Percentiles rank a stretch among this genome's conserved stretches.
phyloP scores from a whole-genome alignment of 768 basidiomycete genomes.

The Mycena crocata region DNA sequence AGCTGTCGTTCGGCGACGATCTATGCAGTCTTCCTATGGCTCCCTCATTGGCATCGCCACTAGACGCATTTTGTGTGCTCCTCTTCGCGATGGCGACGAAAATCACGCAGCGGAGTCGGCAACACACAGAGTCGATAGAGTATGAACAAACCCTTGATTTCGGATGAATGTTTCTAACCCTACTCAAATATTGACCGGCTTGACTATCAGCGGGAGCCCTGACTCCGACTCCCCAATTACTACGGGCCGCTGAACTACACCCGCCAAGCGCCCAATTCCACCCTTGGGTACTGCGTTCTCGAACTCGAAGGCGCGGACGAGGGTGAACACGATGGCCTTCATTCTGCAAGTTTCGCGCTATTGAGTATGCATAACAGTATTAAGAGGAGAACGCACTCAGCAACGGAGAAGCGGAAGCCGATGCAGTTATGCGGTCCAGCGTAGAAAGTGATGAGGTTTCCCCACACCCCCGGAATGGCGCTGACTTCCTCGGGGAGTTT shows the following conservation, averaged over 20 bases:
- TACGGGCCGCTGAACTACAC: neutral
- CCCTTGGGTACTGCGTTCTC: neutral
- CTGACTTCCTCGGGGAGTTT: slow-evolving; percentile 56
- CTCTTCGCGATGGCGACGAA: too few species aligned
- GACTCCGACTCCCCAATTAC: neutral
- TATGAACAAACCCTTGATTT: too few species aligned
- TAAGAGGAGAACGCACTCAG: slow-evolving; percentile 49
- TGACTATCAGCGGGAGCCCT: neutral
- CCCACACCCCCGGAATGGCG: slow-evolving; percentile 69
- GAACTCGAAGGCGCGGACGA: slow-evolving; percentile 61
- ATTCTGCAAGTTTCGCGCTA: slow-evolving; percentile 36
- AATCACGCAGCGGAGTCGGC: too few species aligned
- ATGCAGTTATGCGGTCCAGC: slow-evolving; percentile 74
- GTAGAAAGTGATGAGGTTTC: slow-evolving; percentile 69
- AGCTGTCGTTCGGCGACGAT: too few species aligned
- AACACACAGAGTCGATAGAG: too few species aligned
- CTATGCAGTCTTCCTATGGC: too few species aligned
- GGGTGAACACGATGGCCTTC: slow-evolving; percentile 53
- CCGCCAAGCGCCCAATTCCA: neutral
- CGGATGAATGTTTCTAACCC: too few species aligned
- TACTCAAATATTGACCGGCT: neutral
- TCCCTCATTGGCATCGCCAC: too few species aligned
- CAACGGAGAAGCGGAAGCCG: slow-evolving; percentile 48
- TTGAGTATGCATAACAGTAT: too few species aligned
- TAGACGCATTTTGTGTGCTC: too few species aligned